Evolutionary conservation across 2,329 filamentous ascomycete species (phyloP).

Genomic region (Rhynchosporium agropyri): DNA sequence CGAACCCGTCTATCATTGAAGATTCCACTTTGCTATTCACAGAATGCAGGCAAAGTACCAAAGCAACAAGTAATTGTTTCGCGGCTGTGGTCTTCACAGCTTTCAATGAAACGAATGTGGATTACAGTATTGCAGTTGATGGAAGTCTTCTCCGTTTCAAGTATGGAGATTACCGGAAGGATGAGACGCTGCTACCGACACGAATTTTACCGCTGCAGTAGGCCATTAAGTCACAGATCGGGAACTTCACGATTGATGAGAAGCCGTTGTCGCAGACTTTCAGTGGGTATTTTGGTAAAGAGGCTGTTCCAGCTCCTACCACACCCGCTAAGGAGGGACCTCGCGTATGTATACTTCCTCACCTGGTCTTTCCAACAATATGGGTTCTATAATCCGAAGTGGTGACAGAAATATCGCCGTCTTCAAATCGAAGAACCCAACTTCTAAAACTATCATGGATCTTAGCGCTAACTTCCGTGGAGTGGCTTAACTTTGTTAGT

Average conservation of each 20-base stretch:
- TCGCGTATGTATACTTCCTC: too few species aligned
- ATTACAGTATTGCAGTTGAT: slow-evolving; percentile 36
- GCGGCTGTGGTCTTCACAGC: slow-evolving; percentile 34
- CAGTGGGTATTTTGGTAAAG: slow-evolving; percentile 26
- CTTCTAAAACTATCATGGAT: too few species aligned
- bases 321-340: slow-evolving; percentile 7
- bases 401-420: too few species aligned
- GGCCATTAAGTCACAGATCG: slow-evolving; percentile 33
- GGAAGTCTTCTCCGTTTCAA: slow-evolving; percentile 7
- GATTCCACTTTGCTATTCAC: slow-evolving; percentile 32
- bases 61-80: slow-evolving; percentile 35
- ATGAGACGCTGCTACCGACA: slow-evolving; percentile 21
- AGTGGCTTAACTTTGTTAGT: slow-evolving; percentile 6
- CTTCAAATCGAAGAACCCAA: too few species aligned
- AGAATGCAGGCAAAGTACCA: slow-evolving; percentile 32
- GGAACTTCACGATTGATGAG: slow-evolving; percentile 26
- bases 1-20: slow-evolving; percentile 23
- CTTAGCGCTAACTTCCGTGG: too few species aligned
- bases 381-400: too few species aligned
- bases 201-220: slow-evolving; percentile 34
- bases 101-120: slow-evolving; percentile 34
- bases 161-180: slow-evolving; percentile 24
- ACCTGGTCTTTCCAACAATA: too few species aligned
- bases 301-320: neutral
- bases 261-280: slow-evolving; percentile 31